Base-by-base conservation (phyloP, 78 protist species). In the Dictyostelium citrinum region DNA sequence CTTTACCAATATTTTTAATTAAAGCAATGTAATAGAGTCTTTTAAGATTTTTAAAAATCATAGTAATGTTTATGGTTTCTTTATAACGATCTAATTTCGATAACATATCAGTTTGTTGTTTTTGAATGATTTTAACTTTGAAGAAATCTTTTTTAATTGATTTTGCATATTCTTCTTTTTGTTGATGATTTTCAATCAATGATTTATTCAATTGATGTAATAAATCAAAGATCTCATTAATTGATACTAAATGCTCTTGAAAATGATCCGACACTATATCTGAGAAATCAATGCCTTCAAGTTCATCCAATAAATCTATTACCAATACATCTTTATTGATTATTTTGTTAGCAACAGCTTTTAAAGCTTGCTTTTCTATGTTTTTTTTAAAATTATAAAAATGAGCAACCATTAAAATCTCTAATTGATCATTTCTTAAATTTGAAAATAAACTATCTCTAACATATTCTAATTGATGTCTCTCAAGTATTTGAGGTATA, bases 391-490 rank as follows among this genome's bases (percentile, higher is more conserved):
- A 29, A 27, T 33, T 27, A 17, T 16, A 70, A 16, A 33, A 33
- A 33, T 70, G 77, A 5, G 12, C 12, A 16, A 33, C 37, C 37
- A 33, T 70, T 31, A 29, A 70, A 70, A 70, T 27, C 37, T 70
- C 77, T 17, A 70, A 70, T 70, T 33, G 37, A 33, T 70, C 77
- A 70, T 70, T 70, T 70, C 77, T 70, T 70, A 70, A 70, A 33
- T 70, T 29, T 31, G 77, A 27, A 3, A 70, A 70, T 68, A 68
- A 70, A 70, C 43, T 33, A 70, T 70, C 77, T 70, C n/a, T 70
- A 33, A 70, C 20, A 17, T 14, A 70, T 7, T 70, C 77, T 5
- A 29, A 17, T 31, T 70, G 77, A 27, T 33, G 35, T 11, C 33
- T 70, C 33, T 70, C 77, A 33, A 27, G 5, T 33, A 27, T 33